phyloP scores from a whole-genome alignment of 305 asterid species.

The Fraxinus nigra region DNA sequence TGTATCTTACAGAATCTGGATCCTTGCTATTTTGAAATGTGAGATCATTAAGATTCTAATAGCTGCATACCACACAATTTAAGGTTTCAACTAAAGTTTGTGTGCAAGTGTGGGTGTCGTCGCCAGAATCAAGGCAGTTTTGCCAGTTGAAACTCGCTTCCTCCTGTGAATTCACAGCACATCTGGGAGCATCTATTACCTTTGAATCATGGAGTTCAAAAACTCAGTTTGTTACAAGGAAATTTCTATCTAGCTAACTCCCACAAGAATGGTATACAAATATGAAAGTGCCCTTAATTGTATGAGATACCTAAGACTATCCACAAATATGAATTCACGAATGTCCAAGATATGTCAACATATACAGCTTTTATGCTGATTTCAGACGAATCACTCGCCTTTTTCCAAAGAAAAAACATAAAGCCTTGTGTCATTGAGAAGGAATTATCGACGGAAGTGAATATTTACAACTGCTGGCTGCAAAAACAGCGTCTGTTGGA shows the following conservation, averaged over 20 bases:
- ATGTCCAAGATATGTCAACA: slow-evolving; percentile 13
- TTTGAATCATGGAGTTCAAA: background rate
- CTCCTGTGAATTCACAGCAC: background rate
- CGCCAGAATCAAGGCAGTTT: background rate
- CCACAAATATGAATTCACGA: background rate
- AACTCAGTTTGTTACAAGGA: background rate
- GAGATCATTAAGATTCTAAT: background rate
- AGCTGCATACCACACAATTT: background rate
- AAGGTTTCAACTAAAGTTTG: background rate
- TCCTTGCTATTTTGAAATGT: background rate
- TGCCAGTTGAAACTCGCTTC: background rate
- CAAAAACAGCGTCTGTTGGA: slow-evolving; percentile 79
- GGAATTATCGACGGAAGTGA: slow-evolving; percentile 51
- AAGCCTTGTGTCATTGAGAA: background rate
- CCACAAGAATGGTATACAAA: slow-evolving; percentile 16
- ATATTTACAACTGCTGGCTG: slow-evolving; percentile 92
- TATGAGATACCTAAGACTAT: slow-evolving; percentile 2
- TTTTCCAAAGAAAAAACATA: slow-evolving; percentile 13
- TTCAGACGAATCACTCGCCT: slow-evolving; percentile 9
- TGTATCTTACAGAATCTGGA: background rate
- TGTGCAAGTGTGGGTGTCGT: background rate
- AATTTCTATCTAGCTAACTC: background rate
- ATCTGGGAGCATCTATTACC: background rate
- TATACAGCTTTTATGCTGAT: background rate
- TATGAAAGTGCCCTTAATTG: slow-evolving; percentile 13